Evolutionary conservation across 768 basidiomycete genomes (phyloP), one percentile per base, ranked within the genome.

Genomic region (Asterophora parasitica): DNA sequence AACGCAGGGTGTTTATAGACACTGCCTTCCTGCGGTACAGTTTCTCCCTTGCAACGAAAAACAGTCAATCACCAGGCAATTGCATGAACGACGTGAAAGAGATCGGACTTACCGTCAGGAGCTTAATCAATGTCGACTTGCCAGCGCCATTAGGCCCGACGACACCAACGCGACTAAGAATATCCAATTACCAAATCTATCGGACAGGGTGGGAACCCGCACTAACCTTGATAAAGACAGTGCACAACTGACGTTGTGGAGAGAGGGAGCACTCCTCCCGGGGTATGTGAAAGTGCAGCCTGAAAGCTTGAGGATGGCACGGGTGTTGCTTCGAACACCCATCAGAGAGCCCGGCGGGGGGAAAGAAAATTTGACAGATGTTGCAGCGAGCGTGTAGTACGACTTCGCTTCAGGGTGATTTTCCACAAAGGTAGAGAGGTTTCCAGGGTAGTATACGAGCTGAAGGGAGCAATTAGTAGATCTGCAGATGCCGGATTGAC

Each of bases 281-380:
- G 93, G 91, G 69, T 98, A 98, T 44, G 92, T 93, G 69, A 87
- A 98, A 9, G 92, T 96, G 69, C 92, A 95, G 60, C 83, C 79
- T 31, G 78, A 74, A 67, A 97, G 79, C 72, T 95, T 97, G 62
- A 98, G 76, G 63, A 98, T 98, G 4, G 94, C 92, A 43, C 94
- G 83, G 10, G 94, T 98, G 61, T 88, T 92, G 65, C 92, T 95
- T 53, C 94, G 81, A 49, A 98, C 94, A 46, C 95, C 94, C 90
- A 97, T 93, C 55, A 98, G 78, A 39, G 89, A 92, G 26, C 95
- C 95, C 34, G 94, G 94, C 20, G 92, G 78, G 31, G 94, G 94
- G 79, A 98, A 98, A 30, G 90, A 72, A 73, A 98, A 95, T 69
- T 91, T 93, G 72, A 96, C 84, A 50, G 88, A 84, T 47, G 88